Evolutionary conservation across 176 grass and related monocot species (phyloP).

Genomic region (Elymus sibiricus): DNA sequence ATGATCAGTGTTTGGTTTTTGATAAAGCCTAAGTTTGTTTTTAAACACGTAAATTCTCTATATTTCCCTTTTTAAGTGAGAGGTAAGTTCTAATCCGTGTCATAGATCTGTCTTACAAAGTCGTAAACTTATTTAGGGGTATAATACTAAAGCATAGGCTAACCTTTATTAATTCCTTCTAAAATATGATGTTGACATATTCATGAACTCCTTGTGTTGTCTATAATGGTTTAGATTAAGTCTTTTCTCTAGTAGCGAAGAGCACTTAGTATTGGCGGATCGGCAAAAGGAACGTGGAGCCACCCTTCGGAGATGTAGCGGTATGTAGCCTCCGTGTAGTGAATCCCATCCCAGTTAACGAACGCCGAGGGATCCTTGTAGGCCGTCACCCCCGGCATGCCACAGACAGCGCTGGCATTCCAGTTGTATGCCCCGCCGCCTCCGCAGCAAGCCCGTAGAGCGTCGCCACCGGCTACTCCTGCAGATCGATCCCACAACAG

Average conservation of each 20-base stretch:
- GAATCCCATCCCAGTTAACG: conserved; percentile 25
- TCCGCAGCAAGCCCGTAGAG: conserved; percentile 6
- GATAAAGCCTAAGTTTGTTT: no score
- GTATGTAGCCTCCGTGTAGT: conserved; percentile 29
- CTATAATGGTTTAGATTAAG: background rate
- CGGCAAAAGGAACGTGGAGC: background rate
- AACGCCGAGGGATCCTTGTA: background rate
- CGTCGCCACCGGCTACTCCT: background rate
- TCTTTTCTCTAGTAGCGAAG: background rate
- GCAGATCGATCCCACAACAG: background rate
- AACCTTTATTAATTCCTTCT: background rate
- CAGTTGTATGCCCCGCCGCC: conserved; percentile 24
- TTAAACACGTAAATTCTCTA: no score
- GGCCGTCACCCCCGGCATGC: background rate
- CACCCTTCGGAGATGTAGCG: conserved; percentile 11
- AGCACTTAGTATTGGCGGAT: background rate
- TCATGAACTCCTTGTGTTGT: background rate
- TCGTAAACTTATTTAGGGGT: no score
- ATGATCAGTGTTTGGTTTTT: no score
- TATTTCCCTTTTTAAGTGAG: no score
- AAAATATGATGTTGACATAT: background rate
- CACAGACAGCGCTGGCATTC: background rate
- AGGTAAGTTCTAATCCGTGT: no score
- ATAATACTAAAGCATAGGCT: no score
- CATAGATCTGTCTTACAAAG: no score